These are phyloP conservation scores for Citrus australasica DNA, from an alignment of 345 rosid genomes.

Conservation along the genomic window DNA sequence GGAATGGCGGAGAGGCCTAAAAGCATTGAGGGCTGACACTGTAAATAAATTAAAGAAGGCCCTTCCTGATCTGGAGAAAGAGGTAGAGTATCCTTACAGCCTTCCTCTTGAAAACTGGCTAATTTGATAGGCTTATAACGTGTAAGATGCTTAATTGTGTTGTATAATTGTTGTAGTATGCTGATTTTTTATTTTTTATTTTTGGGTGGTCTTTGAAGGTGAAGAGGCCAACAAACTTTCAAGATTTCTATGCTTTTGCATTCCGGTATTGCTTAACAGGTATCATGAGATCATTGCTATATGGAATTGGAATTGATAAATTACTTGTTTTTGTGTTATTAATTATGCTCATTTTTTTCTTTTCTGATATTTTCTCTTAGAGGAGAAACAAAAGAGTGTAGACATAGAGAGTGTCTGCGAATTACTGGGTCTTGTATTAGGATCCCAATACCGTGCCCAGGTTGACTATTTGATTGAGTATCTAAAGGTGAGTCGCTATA, in stretches of 20 bases:
- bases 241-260: slow-evolving; percentile 77
- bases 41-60: slow-evolving; percentile 68
- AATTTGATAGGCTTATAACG: neutral
- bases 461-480: slow-evolving; percentile 74
- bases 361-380: slow-evolving; percentile 35
- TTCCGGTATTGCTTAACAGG: slow-evolving; percentile 94
- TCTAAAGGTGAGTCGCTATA: slow-evolving; percentile 48
- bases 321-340: neutral
- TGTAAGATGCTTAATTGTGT: neutral
- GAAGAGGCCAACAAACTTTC: slow-evolving; percentile 63
- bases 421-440: slow-evolving; percentile 75
- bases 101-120: neutral
- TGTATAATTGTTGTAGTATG: neutral
- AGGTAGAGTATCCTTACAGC: slow-evolving; percentile 41
- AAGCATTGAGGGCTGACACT: slow-evolving; percentile 63
- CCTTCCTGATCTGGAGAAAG: slow-evolving; percentile 77
- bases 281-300: slow-evolving; percentile 17
- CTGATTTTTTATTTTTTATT: slow-evolving; percentile 6
- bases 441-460: slow-evolving; percentile 65
- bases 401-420: slow-evolving; percentile 90
- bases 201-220: slow-evolving; percentile 43
- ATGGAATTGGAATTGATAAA: slow-evolving; percentile 1
- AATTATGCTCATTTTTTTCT: slow-evolving; percentile 5
- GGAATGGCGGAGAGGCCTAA: slow-evolving; percentile 87
- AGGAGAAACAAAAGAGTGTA: slow-evolving; percentile 86